Base-by-base conservation (phyloP, 805 yeast species). In the Candida ficus region DNA sequence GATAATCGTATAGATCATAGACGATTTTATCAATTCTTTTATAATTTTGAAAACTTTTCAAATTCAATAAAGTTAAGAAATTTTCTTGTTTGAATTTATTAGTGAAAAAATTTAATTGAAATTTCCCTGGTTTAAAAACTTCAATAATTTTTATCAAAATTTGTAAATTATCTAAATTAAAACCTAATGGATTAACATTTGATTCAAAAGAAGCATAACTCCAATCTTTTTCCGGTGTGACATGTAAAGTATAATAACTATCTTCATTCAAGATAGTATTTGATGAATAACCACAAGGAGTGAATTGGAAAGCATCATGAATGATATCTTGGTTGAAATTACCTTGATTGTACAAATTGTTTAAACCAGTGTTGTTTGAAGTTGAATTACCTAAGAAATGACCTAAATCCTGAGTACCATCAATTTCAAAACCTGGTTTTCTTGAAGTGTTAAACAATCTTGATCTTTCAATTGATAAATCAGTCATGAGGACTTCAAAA, bases 121-220 rank as follows among this genome's bases (percentile, higher is more conserved):
- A 88, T 56, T 78, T 80, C 17, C 78, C 77, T 3, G 98, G 98
- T 41, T 70, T 69, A 61, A 91, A 82, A 22, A 83, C 71, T 5
- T 63, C 54, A 48, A 89, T 67, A 3, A 89, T 82, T 29, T 73
- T 75, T 31, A 63, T 49, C 46, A 86, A 61, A 9, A 87, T 78
- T n/a, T 71, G 73, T 25, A 71, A 57, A 52, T 81, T 75, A 47
- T 69, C 60, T 46, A 52, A 49, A 33, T 53, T 69, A 47, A 39
- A 67, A 42, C 33, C 62, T 46, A 36, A 48, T 10, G 75, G 65
- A 7, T 83, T 81, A 30, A 80, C 86, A 60, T 87, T 91, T 17
- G 96, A 80, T 60, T 93, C 98, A 61, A 93, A 93, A 9, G 95
- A 85, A 5, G 98, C 98, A 62, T 91, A 91, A 5, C 96, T 87